Percentiles rank a stretch among this genome's conserved stretches.
phyloP scores from a whole-genome alignment of 106 monocot species.

The Acorus gramineus region DNA sequence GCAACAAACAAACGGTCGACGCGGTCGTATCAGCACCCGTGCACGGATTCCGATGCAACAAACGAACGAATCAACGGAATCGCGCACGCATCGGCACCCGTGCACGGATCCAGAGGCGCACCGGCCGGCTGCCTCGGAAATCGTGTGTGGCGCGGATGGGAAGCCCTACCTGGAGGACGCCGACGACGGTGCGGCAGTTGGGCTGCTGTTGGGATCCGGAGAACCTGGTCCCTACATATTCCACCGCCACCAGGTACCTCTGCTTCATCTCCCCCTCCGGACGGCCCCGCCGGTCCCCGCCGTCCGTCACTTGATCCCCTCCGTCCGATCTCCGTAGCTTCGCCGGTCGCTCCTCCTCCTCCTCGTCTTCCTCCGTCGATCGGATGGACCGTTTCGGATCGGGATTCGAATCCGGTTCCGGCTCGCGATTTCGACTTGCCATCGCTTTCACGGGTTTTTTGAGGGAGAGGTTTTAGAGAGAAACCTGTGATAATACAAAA shows the following conservation, averaged over 20 bases:
- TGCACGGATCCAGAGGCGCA: too few species aligned
- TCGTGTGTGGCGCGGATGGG: neutral
- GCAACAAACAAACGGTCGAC: neutral
- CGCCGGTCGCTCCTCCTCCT: neutral
- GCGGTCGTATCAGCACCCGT: too few species aligned
- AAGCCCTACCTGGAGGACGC: conserved; percentile 53
- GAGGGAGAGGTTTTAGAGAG: too few species aligned
- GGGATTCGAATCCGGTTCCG: neutral
- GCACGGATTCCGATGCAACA: neutral
- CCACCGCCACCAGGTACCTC: conserved; percentile 81
- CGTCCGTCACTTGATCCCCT: conserved; percentile 22
- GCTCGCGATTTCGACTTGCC: neutral
- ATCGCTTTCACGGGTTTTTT: too few species aligned
- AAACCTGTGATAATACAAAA: too few species aligned
- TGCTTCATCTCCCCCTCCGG: conserved; percentile 11
- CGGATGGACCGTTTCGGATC: conserved; percentile 24
- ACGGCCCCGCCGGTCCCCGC: conserved; percentile 9
- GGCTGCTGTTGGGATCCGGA: conserved; percentile 75
- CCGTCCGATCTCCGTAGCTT: neutral
- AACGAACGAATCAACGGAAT: neutral
- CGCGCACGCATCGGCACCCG: neutral
- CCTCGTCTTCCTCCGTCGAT: conserved; percentile 2
- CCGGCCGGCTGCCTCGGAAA: too few species aligned
- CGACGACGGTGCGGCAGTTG: conserved; percentile 47
- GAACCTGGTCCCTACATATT: conserved; percentile 84